These are phyloP conservation scores for Ceratocystis diversiconidia DNA, from an alignment of 2,329 filamentous ascomycete species.

Conservation along the genomic window DNA sequence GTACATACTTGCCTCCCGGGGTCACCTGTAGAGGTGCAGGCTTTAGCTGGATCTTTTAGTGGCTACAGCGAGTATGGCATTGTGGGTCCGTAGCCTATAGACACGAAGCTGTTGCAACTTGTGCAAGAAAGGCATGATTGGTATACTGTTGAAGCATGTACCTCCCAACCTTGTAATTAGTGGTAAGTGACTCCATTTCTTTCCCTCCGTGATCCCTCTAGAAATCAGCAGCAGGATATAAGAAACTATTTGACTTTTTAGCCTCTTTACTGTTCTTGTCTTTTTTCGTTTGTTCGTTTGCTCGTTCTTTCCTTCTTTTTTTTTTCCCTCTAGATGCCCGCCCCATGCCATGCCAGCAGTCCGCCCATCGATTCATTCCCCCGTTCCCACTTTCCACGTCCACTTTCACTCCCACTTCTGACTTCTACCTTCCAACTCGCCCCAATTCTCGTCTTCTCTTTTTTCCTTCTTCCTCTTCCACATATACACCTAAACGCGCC, in stretches of 20 bases:
- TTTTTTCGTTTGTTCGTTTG: neutral
- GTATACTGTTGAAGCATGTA: too few species aligned
- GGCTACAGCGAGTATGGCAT: too few species aligned
- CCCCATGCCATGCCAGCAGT: neutral
- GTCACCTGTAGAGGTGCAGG: too few species aligned
- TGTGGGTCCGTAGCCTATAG: too few species aligned
- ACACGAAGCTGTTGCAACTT: too few species aligned
- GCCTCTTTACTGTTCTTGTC: slow-evolving; percentile 11
- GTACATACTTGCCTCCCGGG: too few species aligned
- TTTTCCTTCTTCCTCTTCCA: neutral
- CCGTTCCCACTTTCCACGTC: slow-evolving; percentile 6
- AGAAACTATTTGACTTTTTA: neutral
- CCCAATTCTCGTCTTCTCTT: neutral
- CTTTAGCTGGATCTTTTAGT: too few species aligned
- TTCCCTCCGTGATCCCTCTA: slow-evolving; percentile 13
- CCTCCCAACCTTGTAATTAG: too few species aligned
- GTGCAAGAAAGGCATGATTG: too few species aligned
- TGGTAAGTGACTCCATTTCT: too few species aligned
- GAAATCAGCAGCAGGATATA: neutral
- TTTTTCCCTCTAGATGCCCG: slow-evolving; percentile 5
- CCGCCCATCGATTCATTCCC: neutral
- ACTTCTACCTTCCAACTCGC: neutral
- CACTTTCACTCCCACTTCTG: slow-evolving; percentile 1
- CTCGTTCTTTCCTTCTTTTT: slow-evolving; percentile 7
- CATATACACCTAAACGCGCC: neutral